phyloP scores from a whole-genome alignment of 768 basidiomycete genomes.

The Leccinum disarticulatum region DNA sequence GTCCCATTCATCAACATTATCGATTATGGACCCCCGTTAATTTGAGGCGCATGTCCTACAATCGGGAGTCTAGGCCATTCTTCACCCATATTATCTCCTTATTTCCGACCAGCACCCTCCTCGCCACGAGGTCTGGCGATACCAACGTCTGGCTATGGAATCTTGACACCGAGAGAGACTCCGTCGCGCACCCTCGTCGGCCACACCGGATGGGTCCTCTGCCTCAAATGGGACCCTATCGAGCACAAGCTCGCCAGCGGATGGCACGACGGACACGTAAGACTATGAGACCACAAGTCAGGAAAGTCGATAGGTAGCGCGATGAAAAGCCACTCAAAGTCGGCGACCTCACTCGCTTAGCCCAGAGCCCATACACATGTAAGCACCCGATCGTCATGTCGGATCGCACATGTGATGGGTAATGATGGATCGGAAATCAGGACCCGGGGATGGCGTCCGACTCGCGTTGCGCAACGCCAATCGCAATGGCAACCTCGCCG shows the following conservation, averaged over 20 bases:
- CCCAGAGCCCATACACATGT: conserved; percentile 88
- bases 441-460: too few species aligned
- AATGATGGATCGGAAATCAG: conserved; percentile 51
- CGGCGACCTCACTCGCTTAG: conserved; percentile 94
- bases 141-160: conserved; percentile 94
- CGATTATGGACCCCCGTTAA: conserved; percentile 7
- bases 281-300: conserved; percentile 91
- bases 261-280: conserved; percentile 89
- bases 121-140: conserved; percentile 95
- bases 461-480: too few species aligned
- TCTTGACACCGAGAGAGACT: conserved; percentile 74
- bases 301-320: conserved; percentile 91
- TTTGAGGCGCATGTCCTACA: conserved; percentile 6
- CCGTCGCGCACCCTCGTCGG: conserved; percentile 86
- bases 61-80: conserved; percentile 63
- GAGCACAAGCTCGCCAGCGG: conserved; percentile 91
- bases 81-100: conserved; percentile 91
- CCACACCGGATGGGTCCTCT: conserved; percentile 95
- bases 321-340: conserved; percentile 91
- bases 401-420: conserved; percentile 9
- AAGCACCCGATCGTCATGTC: conserved; percentile 27
- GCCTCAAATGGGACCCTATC: conserved; percentile 95
- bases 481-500: too few species aligned
- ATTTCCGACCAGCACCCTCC: conserved; percentile 86
- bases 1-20: conserved; percentile 11